Conservation (phyloP, 148 eudicot species). For the Gaultheria prostrata region DNA sequence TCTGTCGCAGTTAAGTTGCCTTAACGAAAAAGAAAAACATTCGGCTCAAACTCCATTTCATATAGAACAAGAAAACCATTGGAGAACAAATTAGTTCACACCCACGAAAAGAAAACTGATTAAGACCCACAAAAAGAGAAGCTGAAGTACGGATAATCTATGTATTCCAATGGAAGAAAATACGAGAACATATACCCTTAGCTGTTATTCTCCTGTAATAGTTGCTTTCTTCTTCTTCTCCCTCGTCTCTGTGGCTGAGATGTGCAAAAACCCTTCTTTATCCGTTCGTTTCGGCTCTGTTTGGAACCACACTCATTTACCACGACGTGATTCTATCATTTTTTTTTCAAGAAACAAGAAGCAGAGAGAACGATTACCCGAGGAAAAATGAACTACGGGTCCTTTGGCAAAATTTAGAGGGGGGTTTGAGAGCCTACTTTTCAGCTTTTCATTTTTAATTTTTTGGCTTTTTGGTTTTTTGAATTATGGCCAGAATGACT, state of each 20-base stretch:
- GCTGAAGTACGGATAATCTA: background rate
- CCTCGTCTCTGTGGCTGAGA: background rate
- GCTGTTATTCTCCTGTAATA: background rate
- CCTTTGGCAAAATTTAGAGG: too few species aligned
- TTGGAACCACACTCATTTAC: too few species aligned
- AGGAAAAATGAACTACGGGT: too few species aligned
- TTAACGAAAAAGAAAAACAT: background rate
- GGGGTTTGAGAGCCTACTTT: too few species aligned
- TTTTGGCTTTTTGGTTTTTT: too few species aligned
- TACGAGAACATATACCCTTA: background rate
- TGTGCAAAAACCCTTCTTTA: background rate
- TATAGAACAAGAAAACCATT: background rate
- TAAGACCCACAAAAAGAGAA: background rate
- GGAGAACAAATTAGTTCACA: background rate
- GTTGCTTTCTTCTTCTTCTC: background rate
- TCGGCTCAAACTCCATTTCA: background rate
- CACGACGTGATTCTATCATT: too few species aligned
- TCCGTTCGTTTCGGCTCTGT: background rate
- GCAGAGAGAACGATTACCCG: too few species aligned
- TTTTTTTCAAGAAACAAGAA: too few species aligned
- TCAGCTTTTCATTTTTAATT: too few species aligned
- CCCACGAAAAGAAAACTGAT: background rate
- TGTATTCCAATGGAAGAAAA: background rate
- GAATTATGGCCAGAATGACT: too few species aligned
- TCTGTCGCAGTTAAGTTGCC: conserved; percentile 1